These are phyloP conservation scores for Lolium multiflorum DNA, from an alignment of 176 grass and related monocot genomes.

Conservation along the genomic window DNA sequence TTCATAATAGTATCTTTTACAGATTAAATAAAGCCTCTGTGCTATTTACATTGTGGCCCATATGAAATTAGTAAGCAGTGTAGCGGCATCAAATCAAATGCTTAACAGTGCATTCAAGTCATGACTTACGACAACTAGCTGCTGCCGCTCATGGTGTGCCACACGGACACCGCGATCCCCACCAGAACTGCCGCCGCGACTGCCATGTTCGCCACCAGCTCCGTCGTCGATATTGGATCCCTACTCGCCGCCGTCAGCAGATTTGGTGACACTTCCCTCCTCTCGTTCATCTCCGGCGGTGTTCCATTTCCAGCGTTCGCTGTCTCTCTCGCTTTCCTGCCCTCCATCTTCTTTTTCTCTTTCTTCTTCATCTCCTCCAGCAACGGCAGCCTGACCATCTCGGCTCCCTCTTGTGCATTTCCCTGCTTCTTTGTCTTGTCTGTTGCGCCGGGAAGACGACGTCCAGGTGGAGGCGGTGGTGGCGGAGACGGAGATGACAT, in stretches of 20 bases:
- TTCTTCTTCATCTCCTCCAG: neutral
- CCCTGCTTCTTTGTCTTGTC: neutral
- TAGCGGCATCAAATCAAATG: neutral
- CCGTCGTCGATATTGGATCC: neutral
- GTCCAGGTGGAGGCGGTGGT: neutral
- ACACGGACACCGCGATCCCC: slow-evolving; percentile 31
- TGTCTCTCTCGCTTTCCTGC: slow-evolving; percentile 1
- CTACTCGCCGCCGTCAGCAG: no score
- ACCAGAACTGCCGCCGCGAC: slow-evolving; percentile 47
- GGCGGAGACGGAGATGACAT: neutral
- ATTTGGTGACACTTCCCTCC: neutral
- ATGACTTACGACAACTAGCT: neutral
- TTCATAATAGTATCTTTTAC: neutral
- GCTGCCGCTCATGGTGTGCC: slow-evolving; percentile 31
- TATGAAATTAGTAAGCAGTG: neutral
- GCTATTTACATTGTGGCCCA: neutral
- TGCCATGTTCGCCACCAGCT: slow-evolving; percentile 43
- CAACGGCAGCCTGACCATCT: neutral
- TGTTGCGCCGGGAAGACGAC: neutral
- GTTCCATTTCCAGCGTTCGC: neutral
- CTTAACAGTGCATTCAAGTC: neutral
- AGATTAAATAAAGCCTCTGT: neutral
- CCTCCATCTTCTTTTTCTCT: neutral
- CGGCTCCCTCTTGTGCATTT: neutral
- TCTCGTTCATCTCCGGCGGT: neutral